Base-by-base conservation (phyloP, 495 filamentous ascomycete genomes). In the Xylaria castorea region DNA sequence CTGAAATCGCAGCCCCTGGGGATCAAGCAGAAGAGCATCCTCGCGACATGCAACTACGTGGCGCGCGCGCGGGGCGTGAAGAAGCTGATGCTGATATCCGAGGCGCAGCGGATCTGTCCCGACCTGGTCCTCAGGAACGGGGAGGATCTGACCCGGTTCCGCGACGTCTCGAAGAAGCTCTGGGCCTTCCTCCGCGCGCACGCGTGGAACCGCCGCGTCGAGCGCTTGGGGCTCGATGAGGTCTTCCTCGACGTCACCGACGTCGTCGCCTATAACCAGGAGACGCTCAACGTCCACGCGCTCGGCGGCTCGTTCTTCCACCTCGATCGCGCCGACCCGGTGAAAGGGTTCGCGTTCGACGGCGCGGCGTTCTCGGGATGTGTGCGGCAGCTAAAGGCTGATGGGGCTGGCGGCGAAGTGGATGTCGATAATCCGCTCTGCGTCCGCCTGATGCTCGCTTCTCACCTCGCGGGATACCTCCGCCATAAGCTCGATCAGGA, bases 21-120 rank as follows among this genome's bases (percentile, higher is more conserved):
- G 34, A 81, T 89, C 68, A 83, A 85, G 77, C 87, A 90, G 78
- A 97, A 97, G 82, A 91, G 93, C 76, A 97, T 97, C 57, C 88
- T 97, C 34, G 95, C 94, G 55, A 98, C 95, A 5, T 97, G 94
- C 86, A 97, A 98, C 82, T 97, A 97, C 79, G 93, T 92, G 77
- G 95, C 95, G 8, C 89, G 95, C 7, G 78, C 79, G 25, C 84
- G 89, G 44, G 95, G 95, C 34, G 85, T 97, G 50, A 87, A 87
- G 81, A 97, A 98, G 83, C 85, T 98, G 38, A 92, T 94, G 81
- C 85, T 93, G 48, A 92, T 97, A 80, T 85, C 82, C 61, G 93
- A 97, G 74, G 95, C 95, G 4, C 92, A 89, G 80, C 89, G 89
- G 75, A 83, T 90, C 68, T 96, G 93, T 76, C 94, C 95, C 0